Evolutionary conservation across 495 filamentous ascomycete genomes (phyloP), one percentile per base, ranked within the genome.

Genomic region (Neurospora africana): DNA sequence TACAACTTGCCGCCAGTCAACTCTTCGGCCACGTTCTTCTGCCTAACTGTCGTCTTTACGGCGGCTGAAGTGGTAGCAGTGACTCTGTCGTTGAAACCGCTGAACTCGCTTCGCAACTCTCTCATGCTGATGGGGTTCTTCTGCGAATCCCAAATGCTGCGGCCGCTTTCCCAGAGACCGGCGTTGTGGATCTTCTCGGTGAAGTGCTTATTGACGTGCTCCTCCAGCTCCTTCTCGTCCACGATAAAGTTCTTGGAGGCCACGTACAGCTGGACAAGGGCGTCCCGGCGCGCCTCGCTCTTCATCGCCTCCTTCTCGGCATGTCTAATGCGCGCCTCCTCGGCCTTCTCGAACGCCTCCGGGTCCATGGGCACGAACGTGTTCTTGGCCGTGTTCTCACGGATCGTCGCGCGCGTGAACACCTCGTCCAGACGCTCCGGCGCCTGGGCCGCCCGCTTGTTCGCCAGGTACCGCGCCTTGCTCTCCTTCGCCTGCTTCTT

Each of bases 1-100:
- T 80, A 80, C 72, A 86, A 75, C 79, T 83, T 86, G 69, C 83
- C 82, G 39, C 83, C 84, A n/a, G 83, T 85, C 71, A 86, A 73
- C 76, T 83, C 84, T 76, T 86, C 84, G 6, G 84, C 82, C 9
- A 85, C 81, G 38, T 70, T 74, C 78, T 81, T 83, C 75, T 84
- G 83, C 68, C 83, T 74, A 73, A 76, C 72, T 2, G 75, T 70
- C 10, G 82, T 81, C 71, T 75, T 76, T 11, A 70, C 71, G 41
- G 65, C 71, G 11, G 75, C 72, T 4, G 76, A 27, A 70, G 75
- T 75, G 15, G 72, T 35, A 36, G 74, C 71, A 23, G 77, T 58
- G 0, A 75, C 13, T n/a, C 21, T 73, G 67, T 58, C 75, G 23
- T 75, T 71, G n/a, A 68, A 65, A 30, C 78, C 74, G 23, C 70